Evolutionary conservation across 2,329 filamentous ascomycete genomes (phyloP), one percentile per base, ranked within the genome.

Genomic region (Ascochyta lentis): DNA sequence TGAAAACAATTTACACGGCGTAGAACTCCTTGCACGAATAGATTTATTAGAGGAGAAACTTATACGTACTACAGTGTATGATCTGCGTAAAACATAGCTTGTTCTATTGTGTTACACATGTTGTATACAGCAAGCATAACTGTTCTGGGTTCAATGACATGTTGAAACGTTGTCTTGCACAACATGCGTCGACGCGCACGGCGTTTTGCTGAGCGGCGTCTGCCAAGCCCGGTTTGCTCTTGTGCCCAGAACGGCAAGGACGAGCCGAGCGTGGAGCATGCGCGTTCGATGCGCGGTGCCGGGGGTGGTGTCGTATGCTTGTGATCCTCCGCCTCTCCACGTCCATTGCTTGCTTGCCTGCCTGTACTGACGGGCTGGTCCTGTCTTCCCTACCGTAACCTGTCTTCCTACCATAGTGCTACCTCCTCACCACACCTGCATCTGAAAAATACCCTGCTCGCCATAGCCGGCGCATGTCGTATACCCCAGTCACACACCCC

Each of bases 361-460:
- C 45, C 49, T 49, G 10, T 33, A 33, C 54, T 29, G 9, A 41
- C 57, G 63, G 64, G 66, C 64, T 65, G 64, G 66, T 31, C 59
- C 63, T 63, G 31, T 35, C 41, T 44, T 38, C 35, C 43, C 48
- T 61, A 46, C 41, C 45, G 58, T 50, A 38, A 50, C 38, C 22
- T 45, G 38, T 52, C 35, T 49, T 42, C 53, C 34, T n/a, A 26
- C 42, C 38, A 23, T 46, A 53, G 44, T 46, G 39, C 43, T 45
- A 51, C 35, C 35, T 43, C 31, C 49, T 38, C 52, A n/a, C 19
- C 31, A 41, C 23, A 49, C 41, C 41, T 48, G 49, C 50, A 45
- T 41, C 47, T 41, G 41, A 47, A 48, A n/a, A 4, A 13, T 26
- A 63, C 46, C 64, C 59, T 59, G 56, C 46, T 46, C 48, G 40